phyloP scores from a whole-genome alignment of 305 asterid species.

The Stenogyne calaminthoides region DNA sequence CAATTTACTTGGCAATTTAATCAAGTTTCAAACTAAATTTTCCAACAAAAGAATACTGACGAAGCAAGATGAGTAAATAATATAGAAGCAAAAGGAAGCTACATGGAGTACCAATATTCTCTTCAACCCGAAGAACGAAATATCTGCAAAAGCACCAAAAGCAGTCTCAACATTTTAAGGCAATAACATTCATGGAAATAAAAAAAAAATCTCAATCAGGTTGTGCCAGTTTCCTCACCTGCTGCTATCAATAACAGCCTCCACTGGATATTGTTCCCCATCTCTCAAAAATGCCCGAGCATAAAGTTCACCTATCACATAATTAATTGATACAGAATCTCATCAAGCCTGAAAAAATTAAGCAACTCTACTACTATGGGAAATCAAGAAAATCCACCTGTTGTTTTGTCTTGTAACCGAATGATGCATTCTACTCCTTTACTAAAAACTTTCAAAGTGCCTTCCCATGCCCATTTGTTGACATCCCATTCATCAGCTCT shows the following conservation, averaged over 20 bases:
- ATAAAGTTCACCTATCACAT: conserved; percentile 78
- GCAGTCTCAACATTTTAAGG: conserved; percentile 26
- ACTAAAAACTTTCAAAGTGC: conserved; percentile 76
- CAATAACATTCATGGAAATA: neutral
- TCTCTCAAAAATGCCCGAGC: conserved; percentile 96
- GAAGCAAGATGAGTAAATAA: conserved; percentile 16
- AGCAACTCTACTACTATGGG: conserved; percentile 11
- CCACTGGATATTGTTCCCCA: conserved; percentile 98
- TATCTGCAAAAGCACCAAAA: conserved; percentile 64
- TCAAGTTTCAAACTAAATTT: neutral
- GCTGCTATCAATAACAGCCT: conserved; percentile 98
- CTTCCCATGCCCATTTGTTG: conserved; percentile 99
- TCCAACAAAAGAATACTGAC: conserved; percentile 6
- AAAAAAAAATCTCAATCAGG: neutral
- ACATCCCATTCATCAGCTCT: conserved; percentile 99
- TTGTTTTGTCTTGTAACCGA: conserved; percentile 79
- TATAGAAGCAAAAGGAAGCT: conserved; percentile 26
- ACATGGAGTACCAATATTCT: conserved; percentile 68
- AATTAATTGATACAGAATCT: conserved; percentile 10
- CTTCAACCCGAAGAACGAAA: conserved; percentile 94
- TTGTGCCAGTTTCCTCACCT: conserved; percentile 49
- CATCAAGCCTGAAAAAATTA: neutral
- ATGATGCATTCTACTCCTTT: conserved; percentile 95
- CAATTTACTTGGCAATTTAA: neutral
- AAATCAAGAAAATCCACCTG: conserved; percentile 54